Evolutionary conservation across 768 basidiomycete species (phyloP), one percentile per base, ranked within the genome.

Genomic region (Lepiota venenata): DNA sequence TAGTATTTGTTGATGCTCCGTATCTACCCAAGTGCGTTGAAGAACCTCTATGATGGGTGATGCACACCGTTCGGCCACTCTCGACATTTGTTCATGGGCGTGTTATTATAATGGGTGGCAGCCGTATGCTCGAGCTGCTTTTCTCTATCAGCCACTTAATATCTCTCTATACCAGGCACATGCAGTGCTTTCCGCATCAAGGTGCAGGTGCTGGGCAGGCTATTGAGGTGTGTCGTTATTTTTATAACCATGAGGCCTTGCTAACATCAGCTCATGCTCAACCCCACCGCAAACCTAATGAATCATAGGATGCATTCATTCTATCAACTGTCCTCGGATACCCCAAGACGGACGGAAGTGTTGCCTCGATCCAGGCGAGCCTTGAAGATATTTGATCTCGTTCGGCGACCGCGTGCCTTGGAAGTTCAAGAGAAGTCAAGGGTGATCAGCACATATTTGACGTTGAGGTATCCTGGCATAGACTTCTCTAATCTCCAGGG

Each of bases 31-130:
- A 87, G 85, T 81, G 81, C 57, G 71, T 80, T 16, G 76, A 80
- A 2, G 73, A 69, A 43, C 74, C 80, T 1, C 66, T 74, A 20
- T 69, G 80, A 38, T 89, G 88, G 88, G 84, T 82, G 0, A 76
- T 90, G 25, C 82, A 87, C 61, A 77, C 73, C 2, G 69, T 82
- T 2, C 73, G 71, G 47, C 78, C 83, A 6, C 64, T 89, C 18
- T 69, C 70, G 0, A 71, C 80, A 8, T 80, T 76, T 50, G 74
- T 77, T 2, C 73, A 72, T 15, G 82, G 79, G 14, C 67, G 76
- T 9, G 83, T 72, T 16, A 74, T 68, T 6, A 63, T 81, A 47
- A 56, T 80, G 44, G 79, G 79, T 10, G 79, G 80, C 64, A n/a
- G 80, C 79, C 3, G 85, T 69, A 72, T 69, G 61, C 58, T 25